Percentiles rank a stretch among this genome's conserved stretches.
Conservation (phyloP, 2,329 filamentous ascomycete genomes). For the Amylocarpus encephaloides region DNA sequence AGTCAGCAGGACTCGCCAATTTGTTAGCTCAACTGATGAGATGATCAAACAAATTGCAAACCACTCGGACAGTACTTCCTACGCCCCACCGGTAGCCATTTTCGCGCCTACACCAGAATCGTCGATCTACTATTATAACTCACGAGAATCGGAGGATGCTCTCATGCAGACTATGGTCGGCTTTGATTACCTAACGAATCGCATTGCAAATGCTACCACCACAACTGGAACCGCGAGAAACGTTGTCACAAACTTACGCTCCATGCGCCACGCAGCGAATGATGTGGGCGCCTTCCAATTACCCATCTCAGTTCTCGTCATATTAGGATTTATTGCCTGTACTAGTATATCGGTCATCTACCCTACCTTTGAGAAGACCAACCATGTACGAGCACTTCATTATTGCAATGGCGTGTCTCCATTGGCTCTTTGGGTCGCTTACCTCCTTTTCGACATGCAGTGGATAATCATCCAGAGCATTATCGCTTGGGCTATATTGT, state of each 20-base stretch:
- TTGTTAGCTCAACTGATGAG: slow-evolving; percentile 13
- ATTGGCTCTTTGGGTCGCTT: slow-evolving; percentile 25
- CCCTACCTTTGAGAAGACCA: slow-evolving; percentile 23
- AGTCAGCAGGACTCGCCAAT: slow-evolving; percentile 9
- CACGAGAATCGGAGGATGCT: not conserved
- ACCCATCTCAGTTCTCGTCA: slow-evolving; percentile 19
- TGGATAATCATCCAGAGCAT: slow-evolving; percentile 22
- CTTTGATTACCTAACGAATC: slow-evolving; percentile 21
- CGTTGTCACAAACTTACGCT: slow-evolving; percentile 10
- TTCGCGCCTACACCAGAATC: slow-evolving; percentile 17
- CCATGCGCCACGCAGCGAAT: slow-evolving; percentile 12
- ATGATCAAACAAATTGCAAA: slow-evolving; percentile 18
- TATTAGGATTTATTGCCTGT: slow-evolving; percentile 21
- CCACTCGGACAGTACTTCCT: not conserved
- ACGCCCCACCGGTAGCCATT: slow-evolving; percentile 15
- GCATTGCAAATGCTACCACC: slow-evolving; percentile 20
- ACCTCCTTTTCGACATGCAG: slow-evolving; percentile 25
- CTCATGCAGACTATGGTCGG: slow-evolving; percentile 6
- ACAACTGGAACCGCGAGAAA: slow-evolving; percentile 12
- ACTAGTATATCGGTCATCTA: slow-evolving; percentile 25
- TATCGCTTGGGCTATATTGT: slow-evolving; percentile 21
- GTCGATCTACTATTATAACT: slow-evolving; percentile 17
- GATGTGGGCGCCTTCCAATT: slow-evolving; percentile 9
- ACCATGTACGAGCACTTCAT: slow-evolving; percentile 24
- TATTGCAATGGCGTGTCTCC: slow-evolving; percentile 27